Evolutionary conservation across 768 basidiomycete genomes (phyloP), one percentile per base, ranked within the genome.

Genomic region (Podaxis mareebaensis): DNA sequence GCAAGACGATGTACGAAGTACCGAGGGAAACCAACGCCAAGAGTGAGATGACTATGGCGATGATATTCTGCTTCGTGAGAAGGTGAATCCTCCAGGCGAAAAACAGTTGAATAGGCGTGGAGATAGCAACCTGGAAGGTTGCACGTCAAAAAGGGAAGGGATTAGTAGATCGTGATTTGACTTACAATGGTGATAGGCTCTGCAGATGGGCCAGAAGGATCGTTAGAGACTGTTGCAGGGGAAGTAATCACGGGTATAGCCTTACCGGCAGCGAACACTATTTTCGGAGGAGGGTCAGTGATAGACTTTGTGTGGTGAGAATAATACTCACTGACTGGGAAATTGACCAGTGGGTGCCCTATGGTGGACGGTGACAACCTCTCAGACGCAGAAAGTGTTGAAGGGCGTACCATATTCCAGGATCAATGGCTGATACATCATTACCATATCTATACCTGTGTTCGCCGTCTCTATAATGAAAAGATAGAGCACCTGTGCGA

Each of bases 401-500:
- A 59, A 59, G 26, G 60, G 53, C 30, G 57, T 52, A 49, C 68
- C 74, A 63, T 77, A 83, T 62, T 79, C 69, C 33, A 71, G 54
- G 24, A 84, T 79, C 1, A 84, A 72, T 0, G 81, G 81, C 62
- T 84, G 76, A 55, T 78, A 84, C 69, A 83, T 76, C 68, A 82
- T 77, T 5, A 72, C 75, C 58, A 83, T 79, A 66, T 80, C 77
- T 64, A 76, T 77, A 4, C 67, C 79, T 2, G 81, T 81, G 61
- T 82, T 82, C 1, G 77, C 58, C 0, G 79, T 77, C 61, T 82
- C 81, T 17, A 77, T 64, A 15, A 77, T 42, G 64, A 84, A 81
- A 4, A 83, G 67, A 63, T 77, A 79, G 22, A 77, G 61, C 3
- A 82, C 77, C 80, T 82, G 64, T 20, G 1, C 20, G 39, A 26